Evolutionary conservation across 805 yeast genomes (phyloP).

Genomic region (Zygoascus flipseniorum): DNA sequence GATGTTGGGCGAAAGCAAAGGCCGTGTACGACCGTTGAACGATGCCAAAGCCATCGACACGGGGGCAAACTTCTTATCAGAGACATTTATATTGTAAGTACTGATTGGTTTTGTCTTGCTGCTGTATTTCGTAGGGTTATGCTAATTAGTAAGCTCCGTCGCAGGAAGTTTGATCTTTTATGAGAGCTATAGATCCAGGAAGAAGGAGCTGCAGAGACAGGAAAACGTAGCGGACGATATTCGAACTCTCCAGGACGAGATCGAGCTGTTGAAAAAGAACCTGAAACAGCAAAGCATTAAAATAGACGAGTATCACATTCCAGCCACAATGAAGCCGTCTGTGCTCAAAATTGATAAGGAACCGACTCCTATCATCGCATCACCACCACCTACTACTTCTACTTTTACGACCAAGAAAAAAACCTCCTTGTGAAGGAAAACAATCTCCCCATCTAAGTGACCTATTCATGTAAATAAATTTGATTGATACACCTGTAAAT

Average conservation of each 20-base stretch:
- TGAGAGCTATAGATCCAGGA: conserved; percentile 60
- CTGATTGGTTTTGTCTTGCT: not conserved
- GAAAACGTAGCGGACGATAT: conserved; percentile 70
- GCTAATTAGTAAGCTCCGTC: conserved; percentile 35
- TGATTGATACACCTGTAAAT: not conserved
- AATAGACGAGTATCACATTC: conserved; percentile 43
- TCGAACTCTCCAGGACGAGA: conserved; percentile 58
- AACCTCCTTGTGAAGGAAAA: too few relatives aligned
- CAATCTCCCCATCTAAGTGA: too few relatives aligned
- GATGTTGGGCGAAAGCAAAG: conserved; percentile 44
- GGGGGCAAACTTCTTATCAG: conserved; percentile 75
- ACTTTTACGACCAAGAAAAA: too few relatives aligned
- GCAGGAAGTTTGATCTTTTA: conserved; percentile 69
- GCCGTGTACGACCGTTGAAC: conserved; percentile 66
- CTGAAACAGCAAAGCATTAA: conserved; percentile 27
- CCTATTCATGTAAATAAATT: not conserved
- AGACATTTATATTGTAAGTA: conserved; percentile 51
- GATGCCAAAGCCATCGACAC: conserved; percentile 74
- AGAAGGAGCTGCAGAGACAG: conserved; percentile 52
- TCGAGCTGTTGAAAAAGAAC: conserved; percentile 42
- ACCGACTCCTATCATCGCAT: not conserved
- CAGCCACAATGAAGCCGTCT: conserved; percentile 38
- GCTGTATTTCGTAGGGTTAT: not conserved
- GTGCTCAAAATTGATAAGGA: conserved; percentile 5
- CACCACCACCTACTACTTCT: too few relatives aligned